Evolutionary conservation across 129 eudicot species (phyloP).

Genomic region (Glebionis coronaria): DNA sequence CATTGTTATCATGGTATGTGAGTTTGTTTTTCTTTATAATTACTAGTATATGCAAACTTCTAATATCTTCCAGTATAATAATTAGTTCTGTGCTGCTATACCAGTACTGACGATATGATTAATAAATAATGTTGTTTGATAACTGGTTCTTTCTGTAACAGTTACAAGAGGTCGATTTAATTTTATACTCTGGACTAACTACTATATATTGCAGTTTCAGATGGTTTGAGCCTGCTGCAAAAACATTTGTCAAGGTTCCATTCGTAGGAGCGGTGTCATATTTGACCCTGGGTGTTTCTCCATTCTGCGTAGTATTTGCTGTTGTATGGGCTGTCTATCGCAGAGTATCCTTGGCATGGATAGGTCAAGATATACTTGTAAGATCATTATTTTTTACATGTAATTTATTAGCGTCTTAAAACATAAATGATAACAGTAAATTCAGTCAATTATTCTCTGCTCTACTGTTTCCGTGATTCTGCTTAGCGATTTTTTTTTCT

Average conservation of each 20-base stretch:
- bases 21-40: conserved; percentile 3
- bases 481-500: too few species aligned
- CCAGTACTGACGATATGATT: background rate
- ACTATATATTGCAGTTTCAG: conserved; percentile 64
- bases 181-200: conserved; percentile 34
- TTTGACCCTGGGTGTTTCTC: conserved; percentile 76
- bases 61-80: background rate
- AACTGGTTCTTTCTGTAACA: conserved; percentile 2
- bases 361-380: conserved; percentile 99
- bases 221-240: conserved; percentile 81
- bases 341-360: conserved; percentile 79
- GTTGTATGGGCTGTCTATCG: conserved; percentile 95
- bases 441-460: background rate
- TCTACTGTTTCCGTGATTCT: background rate
- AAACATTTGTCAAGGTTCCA: conserved; percentile 73
- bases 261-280: conserved; percentile 83
- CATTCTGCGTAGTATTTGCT: conserved; percentile 85
- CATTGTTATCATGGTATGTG: conserved; percentile 86
- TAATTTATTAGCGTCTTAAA: conserved; percentile 5
- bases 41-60: conserved; percentile 17
- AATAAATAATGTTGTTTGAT: conserved; percentile 9
- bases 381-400: conserved; percentile 31
- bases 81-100: background rate
- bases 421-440: conserved; percentile 8
- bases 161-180: conserved; percentile 10